Base-by-base conservation (phyloP, 1,284 basidiomycete species). In the Flammula alnicola region DNA sequence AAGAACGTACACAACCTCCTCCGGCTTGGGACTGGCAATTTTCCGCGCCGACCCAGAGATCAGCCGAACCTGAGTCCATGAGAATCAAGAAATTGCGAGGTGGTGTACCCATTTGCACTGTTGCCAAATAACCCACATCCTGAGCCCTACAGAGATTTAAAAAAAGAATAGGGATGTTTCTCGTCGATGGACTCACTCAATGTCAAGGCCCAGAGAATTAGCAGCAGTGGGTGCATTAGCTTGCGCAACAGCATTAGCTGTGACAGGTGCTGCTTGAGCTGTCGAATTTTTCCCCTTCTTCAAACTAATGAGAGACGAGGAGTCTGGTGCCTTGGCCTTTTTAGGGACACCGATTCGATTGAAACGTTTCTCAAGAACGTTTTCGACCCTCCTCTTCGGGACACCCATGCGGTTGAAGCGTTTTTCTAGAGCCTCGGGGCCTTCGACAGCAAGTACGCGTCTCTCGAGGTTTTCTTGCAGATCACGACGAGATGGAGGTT, bases 11-110 rank as follows among this genome's bases (percentile, higher is more conserved):
- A 61, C 83, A 84, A 55, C 66, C 74, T 30, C 73, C 76, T 25
- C 78, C 81, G 23, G 38, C 60, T 26, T 66, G 45, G 12, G 68
- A 77, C 49, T 67, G 61, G 64, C 85, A 89, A 35, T 67, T 66
- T 61, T 85, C 81, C 6, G 75, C 72, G 8, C 83, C 84, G 14
- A 90, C 83, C 91, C 93, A 95, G 31, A 91, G 76, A 66, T 95
- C 93, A 11, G 90, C 85, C 6, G 86, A 91, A 26, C 93, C 93
- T 20, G 88, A 89, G 70, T 95, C 93, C 83, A 92, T 86, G 42
- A 95, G 77, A 61, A 95, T 68, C 26, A 77, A 73, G 70, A 90
- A 95, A 59, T 84, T 69, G 33, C 68, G 73, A 1, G 87, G 79
- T n/a, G 88, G 88, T 3, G 86, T 89, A 30, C 92, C 92, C 55